Evolutionary conservation across 2,329 filamentous ascomycete species (phyloP).

Genomic region (Hypoxylon sp.): DNA sequence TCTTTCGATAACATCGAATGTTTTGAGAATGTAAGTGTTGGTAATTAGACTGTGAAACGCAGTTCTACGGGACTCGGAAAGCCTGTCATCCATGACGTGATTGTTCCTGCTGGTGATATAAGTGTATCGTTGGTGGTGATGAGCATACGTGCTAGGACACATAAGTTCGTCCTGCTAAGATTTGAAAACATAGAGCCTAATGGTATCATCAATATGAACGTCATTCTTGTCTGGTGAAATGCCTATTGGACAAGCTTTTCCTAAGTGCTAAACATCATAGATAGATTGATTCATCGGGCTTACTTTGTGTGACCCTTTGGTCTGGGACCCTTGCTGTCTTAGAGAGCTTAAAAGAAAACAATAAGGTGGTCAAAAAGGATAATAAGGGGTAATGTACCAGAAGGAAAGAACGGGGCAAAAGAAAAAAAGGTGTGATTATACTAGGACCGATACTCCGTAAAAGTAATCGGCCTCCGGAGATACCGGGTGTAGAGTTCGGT

Average conservation of each 20-base stretch:
- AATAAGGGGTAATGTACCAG: background rate
- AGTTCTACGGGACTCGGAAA: background rate
- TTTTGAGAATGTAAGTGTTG: background rate
- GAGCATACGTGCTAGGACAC: background rate
- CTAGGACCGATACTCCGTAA: background rate
- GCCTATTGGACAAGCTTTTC: background rate
- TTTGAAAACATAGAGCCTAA: background rate
- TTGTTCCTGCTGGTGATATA: background rate
- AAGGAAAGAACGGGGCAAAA: background rate
- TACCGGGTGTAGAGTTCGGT: background rate
- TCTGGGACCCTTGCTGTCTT: background rate
- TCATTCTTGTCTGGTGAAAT: background rate
- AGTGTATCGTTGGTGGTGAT: background rate
- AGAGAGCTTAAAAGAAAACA: background rate
- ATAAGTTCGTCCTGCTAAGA: background rate
- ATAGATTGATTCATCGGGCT: too few relatives aligned
- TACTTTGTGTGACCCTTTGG: background rate
- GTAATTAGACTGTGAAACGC: background rate
- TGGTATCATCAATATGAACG: background rate
- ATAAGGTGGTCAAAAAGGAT: background rate
- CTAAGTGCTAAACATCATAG: too few relatives aligned
- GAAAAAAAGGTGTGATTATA: background rate
- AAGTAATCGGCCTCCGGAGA: constrained; percentile 4
- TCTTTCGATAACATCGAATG: background rate
- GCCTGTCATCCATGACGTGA: background rate